Percentiles rank a stretch among this genome's conserved stretches.
Conservation (phyloP, 306 rosid genomes). For the Vicia sativa region DNA sequence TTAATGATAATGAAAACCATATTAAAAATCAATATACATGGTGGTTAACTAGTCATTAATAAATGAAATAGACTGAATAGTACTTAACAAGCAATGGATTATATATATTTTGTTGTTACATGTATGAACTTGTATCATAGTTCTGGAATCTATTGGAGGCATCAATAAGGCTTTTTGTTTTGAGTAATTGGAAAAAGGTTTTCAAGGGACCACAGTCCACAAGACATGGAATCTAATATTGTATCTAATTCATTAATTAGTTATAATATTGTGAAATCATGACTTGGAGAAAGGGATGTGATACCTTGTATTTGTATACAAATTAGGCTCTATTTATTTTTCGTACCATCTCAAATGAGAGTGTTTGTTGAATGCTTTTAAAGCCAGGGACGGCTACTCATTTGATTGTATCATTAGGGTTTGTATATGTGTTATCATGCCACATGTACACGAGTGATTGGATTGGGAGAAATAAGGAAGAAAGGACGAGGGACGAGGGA, state of each 20-base stretch:
- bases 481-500: not conserved
- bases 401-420: not conserved
- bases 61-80: slow-evolving; percentile 19
- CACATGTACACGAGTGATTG: not conserved
- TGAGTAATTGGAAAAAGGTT: slow-evolving; percentile 30
- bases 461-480: not conserved
- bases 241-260: slow-evolving; percentile 21
- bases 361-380: not conserved
- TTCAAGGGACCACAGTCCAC: slow-evolving; percentile 34
- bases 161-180: slow-evolving; percentile 42
- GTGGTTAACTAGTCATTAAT: slow-evolving; percentile 24
- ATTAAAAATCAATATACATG: not conserved
- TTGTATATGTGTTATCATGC: not conserved
- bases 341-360: not conserved
- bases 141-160: slow-evolving; percentile 40
- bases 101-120: slow-evolving; percentile 38
- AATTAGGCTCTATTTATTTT: slow-evolving; percentile 27
- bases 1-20: slow-evolving; percentile 6
- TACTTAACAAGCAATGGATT: slow-evolving; percentile 21
- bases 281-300: slow-evolving; percentile 25
- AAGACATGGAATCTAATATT: slow-evolving; percentile 33
- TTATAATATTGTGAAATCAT: slow-evolving; percentile 15
- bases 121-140: slow-evolving; percentile 27
- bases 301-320: slow-evolving; percentile 28
- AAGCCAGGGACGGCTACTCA: not conserved